phyloP scores from a whole-genome alignment of 163 green algal genomes.

The Chlorella variabilis region DNA sequence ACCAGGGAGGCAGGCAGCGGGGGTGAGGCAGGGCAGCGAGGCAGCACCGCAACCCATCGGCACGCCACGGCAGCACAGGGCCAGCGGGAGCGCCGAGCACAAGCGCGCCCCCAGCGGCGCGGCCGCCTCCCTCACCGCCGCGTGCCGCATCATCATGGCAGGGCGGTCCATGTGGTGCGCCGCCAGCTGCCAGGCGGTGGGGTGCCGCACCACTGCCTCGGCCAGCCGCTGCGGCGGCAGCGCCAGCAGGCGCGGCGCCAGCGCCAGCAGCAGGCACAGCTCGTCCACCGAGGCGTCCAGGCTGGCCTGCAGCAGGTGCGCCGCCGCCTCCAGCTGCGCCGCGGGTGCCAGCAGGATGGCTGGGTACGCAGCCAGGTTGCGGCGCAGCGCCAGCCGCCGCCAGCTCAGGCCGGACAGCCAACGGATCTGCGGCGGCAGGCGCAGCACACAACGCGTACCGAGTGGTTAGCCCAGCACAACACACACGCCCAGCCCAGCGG shows the following conservation, averaged over 20 bases:
- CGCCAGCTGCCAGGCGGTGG: constrained; percentile 23
- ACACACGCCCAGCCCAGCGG: too few species aligned
- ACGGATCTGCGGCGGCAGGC: background rate
- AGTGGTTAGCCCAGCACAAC: too few species aligned
- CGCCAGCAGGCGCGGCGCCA: constrained; percentile 55
- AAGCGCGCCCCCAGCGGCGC: too few species aligned
- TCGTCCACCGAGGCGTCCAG: constrained; percentile 23
- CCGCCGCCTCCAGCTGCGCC: constrained; percentile 15
- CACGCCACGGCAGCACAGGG: background rate
- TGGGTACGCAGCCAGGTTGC: constrained; percentile 13
- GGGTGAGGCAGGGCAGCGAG: background rate
- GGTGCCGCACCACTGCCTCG: constrained; percentile 3
- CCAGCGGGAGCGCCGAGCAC: too few species aligned
- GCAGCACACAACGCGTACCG: too few species aligned
- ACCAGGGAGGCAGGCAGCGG: background rate
- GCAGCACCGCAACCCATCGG: background rate
- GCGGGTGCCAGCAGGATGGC: constrained; percentile 2
- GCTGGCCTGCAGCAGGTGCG: constrained; percentile 5
- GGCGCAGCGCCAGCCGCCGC: constrained; percentile 18
- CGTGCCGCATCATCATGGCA: background rate
- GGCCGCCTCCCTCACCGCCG: constrained; percentile 48
- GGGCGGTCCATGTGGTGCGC: background rate
- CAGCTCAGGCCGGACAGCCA: background rate
- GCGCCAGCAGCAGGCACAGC: constrained; percentile 50
- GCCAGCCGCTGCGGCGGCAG: constrained; percentile 34